Evolutionary conservation across 345 rosid species (phyloP), one percentile per base, ranked within the genome.

Genomic region (Microcos paniculata): DNA sequence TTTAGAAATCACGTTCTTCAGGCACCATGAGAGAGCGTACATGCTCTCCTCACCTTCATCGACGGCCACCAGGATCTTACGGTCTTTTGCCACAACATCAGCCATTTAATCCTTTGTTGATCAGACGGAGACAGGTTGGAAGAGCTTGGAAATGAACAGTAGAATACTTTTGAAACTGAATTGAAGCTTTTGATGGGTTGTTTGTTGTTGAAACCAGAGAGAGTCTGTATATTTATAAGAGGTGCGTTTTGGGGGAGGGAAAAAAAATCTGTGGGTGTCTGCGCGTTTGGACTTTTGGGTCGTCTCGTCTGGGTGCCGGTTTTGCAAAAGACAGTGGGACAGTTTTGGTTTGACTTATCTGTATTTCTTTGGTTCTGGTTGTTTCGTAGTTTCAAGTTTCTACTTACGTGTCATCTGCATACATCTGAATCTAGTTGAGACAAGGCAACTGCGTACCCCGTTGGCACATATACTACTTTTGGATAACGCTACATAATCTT

Each of bases 41-140:
- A 81, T 77, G 86, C 95, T 89, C 85, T 91, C 91, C 51, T 81
- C 90, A 38, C 91, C 73, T 76, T 89, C 88, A 59, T 89, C 91
- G 38, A 91, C 87, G 3, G 90, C 91, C 77, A 87, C 90, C 61
- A 87, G 65, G 23, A 89, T 75, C 80, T 79, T 87, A 71, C 88
- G 77, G 68, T 77, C 80, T 55, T 77, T 75, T 4, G 9, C 81
- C 30, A 49, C 82, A 28, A 18, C 77, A 19, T 75, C 77, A 10
- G 77, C 78, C 73, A 61, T 67, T 67, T 59, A 24, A 35, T 46
- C 24, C 24, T 71, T 30, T 6, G 45, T 42, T 49, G 65, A 78
- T 65, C 62, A 8, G 35, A 57, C 19, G 42, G 72, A n/a, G n/a
- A n/a, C n/a, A n/a, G n/a, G n/a, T n/a, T 43, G 4, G 30, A 30